Evolutionary conservation across 108 stramenopile species (phyloP), one percentile per base, ranked within the genome.

Genomic region (Bacterosira constricta): DNA sequence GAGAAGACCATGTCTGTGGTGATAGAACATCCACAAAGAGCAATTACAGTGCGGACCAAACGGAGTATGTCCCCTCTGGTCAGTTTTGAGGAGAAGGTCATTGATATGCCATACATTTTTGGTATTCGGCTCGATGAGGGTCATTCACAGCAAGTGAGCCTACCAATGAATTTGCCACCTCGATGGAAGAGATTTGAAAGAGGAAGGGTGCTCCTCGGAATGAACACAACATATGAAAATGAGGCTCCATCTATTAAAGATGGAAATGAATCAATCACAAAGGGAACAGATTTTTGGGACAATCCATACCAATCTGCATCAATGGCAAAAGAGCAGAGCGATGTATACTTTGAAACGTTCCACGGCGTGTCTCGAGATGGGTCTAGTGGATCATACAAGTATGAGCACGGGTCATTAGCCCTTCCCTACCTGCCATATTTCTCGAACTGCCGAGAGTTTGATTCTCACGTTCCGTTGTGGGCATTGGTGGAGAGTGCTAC

Each of bases 381-480:
- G 27, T 38, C 61, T 1, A 47, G 41, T 47, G 74, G 54, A 39
- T 46, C 38, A 26, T 71, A 65, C 46, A 56, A 56, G 31, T 89
- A 83, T 63, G 77, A 65, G 12, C 77, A 83, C 49, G 17, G 51
- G 25, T 63, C 80, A 34, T 23, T 95, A 31, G 32, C 90, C 13
- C 65, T 95, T 17, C 91, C 91, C 5, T 95, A 92, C 68, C 63
- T 93, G 26, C 94, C 92, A 13, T 95, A 83, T 58, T 88, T 95
- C 57, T 89, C 89, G 20, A 91, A 86, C 65, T 95, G 94, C 73
- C 65, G 84, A 20, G 86, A 86, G 17, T 93, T 79, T 51, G 94
- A 95, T 56, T 88, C 85, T 6, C 47, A 80, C 37, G 41, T 80
- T 80, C 79, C 73, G 2, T 23, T 80, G 10, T 75, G 73, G 68